Conservation (phyloP, 163 green algal genomes). For the Chlamydomonas reinhardtii region DNA sequence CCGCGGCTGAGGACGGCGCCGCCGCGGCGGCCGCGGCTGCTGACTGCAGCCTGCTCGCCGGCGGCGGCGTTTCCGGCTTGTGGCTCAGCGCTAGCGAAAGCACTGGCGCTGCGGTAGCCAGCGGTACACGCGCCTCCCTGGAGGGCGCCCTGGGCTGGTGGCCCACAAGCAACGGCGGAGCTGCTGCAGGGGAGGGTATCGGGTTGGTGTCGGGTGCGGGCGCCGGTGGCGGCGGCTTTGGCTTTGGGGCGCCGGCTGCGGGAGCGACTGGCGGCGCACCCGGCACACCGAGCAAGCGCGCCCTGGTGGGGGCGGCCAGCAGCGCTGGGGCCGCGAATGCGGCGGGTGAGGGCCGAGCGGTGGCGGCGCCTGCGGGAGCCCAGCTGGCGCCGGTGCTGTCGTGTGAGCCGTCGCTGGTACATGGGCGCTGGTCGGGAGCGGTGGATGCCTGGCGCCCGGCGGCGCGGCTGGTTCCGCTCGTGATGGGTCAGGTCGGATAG, state of each 20-base stretch:
- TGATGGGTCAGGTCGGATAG: conserved; percentile 22
- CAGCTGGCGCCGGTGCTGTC: background rate
- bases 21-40: background rate
- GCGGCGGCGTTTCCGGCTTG: too few species aligned
- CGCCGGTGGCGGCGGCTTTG: too few species aligned
- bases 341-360: background rate
- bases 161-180: background rate
- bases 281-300: too few species aligned
- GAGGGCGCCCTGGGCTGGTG: conserved; percentile 12
- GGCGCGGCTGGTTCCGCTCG: conserved; percentile 24
- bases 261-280: background rate
- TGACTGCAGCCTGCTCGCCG: background rate
- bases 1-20: background rate
- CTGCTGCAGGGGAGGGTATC: background rate
- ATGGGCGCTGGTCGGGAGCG: conserved; percentile 13
- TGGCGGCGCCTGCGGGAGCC: background rate
- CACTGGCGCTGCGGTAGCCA: too few species aligned
- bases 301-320: too few species aligned
- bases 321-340: background rate
- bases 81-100: background rate
- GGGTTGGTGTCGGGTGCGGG: background rate
- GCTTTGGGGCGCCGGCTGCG: background rate
- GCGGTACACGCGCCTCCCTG: background rate
- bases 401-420: conserved; percentile 21
- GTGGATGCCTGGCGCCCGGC: conserved; percentile 25